Evolutionary conservation across 2,329 filamentous ascomycete species (phyloP).

Genomic region (Cladophialophora bantiana): DNA sequence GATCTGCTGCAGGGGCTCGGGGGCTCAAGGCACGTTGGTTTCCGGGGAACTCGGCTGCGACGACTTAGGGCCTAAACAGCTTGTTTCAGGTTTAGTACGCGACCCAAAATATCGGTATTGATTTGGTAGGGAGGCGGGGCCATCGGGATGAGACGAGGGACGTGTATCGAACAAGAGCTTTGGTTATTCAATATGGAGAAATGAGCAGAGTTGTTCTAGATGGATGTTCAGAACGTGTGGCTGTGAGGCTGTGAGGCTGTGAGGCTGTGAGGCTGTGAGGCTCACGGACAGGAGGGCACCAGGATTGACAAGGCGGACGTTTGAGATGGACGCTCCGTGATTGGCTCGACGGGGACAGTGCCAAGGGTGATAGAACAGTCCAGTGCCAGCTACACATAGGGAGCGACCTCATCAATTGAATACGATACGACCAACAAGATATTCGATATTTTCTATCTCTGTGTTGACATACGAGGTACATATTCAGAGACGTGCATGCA

Average conservation of each 20-base stretch:
- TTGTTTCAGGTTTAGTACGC: slow-evolving; percentile 25
- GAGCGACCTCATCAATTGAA: neutral
- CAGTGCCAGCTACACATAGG: neutral
- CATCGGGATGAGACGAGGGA: neutral
- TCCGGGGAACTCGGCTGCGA: slow-evolving; percentile 25
- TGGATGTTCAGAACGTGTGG: neutral
- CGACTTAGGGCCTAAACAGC: slow-evolving; percentile 20
- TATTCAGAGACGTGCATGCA: too few species aligned
- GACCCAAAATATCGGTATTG: slow-evolving; percentile 17
- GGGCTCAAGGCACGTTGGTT: slow-evolving; percentile 10
- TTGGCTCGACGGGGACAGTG: neutral
- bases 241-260: neutral
- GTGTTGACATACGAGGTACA: too few species aligned
- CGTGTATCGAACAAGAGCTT: neutral
- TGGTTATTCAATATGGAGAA: neutral
- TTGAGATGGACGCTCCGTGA: neutral
- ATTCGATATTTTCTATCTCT: neutral
- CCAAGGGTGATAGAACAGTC: neutral
- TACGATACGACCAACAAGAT: neutral
- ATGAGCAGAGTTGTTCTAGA: neutral
- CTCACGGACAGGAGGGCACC: neutral
- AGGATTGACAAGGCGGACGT: neutral
- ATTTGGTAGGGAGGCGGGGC: neutral
- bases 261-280: neutral
- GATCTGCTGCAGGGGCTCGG: slow-evolving; percentile 30